These are phyloP conservation scores for Globisporangium apiculatum DNA, from an alignment of 352 stramenopile genomes.

Conservation along the genomic window DNA sequence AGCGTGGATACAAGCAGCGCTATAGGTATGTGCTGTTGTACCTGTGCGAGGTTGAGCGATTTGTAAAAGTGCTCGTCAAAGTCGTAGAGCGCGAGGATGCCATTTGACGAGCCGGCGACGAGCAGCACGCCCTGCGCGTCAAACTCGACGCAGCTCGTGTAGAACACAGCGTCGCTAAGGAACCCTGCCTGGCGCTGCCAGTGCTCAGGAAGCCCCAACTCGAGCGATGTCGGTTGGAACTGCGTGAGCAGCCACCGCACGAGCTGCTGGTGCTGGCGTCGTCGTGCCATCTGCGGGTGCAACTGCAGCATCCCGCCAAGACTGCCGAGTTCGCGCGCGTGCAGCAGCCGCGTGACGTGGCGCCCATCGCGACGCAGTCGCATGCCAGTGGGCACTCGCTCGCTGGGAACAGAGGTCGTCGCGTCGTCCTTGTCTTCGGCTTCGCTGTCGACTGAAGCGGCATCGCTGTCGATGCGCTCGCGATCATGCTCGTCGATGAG, in stretches of 20 bases:
- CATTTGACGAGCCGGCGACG: slow-evolving; percentile 51
- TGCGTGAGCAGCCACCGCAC: slow-evolving; percentile 46
- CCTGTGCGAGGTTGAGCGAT: slow-evolving; percentile 45
- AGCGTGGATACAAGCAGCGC: not conserved
- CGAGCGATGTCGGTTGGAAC: slow-evolving; percentile 33
- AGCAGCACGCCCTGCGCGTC: slow-evolving; percentile 62
- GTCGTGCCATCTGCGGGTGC: slow-evolving; percentile 17
- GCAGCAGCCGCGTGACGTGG: slow-evolving; percentile 29
- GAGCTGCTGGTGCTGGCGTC: slow-evolving; percentile 37
- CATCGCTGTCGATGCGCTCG: not conserved
- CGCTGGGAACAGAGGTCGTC: too few species aligned
- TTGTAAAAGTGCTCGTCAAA: slow-evolving; percentile 72
- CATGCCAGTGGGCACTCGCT: not conserved
- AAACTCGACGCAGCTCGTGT: slow-evolving; percentile 63
- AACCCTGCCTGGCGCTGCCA: slow-evolving; percentile 30
- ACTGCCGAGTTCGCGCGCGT: slow-evolving; percentile 33
- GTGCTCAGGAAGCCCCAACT: slow-evolving; percentile 34
- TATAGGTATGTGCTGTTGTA: slow-evolving; percentile 2
- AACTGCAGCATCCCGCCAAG: slow-evolving; percentile 12
- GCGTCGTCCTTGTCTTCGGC: too few species aligned
- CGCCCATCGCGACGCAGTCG: slow-evolving; percentile 12
- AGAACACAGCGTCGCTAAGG: slow-evolving; percentile 28
- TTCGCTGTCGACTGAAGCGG: not conserved
- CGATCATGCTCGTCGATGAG: not conserved
- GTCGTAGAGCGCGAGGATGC: slow-evolving; percentile 67